These are phyloP conservation scores for Punica granatum DNA, from an alignment of 345 rosid genomes.

Conservation along the genomic window DNA sequence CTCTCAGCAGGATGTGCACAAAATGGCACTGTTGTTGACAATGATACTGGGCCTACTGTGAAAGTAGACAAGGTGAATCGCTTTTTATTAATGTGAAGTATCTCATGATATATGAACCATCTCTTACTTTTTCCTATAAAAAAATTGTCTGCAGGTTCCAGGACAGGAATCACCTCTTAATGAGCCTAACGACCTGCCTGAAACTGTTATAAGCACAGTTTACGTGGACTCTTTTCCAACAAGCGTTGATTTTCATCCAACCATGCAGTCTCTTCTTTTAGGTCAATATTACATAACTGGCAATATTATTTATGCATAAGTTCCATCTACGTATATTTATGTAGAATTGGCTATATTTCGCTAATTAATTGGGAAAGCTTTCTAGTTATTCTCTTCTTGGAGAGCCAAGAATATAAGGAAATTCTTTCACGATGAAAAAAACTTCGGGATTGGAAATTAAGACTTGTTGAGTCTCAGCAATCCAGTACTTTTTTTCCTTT, in stretches of 20 bases:
- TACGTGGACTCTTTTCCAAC: slow-evolving; percentile 44
- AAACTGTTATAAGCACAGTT: slow-evolving; percentile 38
- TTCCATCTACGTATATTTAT: neutral
- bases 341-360: no score
- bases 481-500: neutral
- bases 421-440: no score
- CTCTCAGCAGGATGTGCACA: neutral
- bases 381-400: no score
- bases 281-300: slow-evolving; percentile 25
- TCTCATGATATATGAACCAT: neutral
- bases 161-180: neutral
- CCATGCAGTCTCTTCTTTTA: slow-evolving; percentile 51
- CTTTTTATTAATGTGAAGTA: neutral
- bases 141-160: neutral
- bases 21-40: neutral
- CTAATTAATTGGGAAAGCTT: no score
- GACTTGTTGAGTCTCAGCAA: no score
- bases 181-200: slow-evolving; percentile 35
- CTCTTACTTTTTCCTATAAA: neutral
- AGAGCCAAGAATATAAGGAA: no score
- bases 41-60: neutral
- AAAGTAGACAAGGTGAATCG: neutral
- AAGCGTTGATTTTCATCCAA: slow-evolving; percentile 84
- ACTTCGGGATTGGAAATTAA: no score
- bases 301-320: neutral